Conservation (phyloP, 2,329 filamentous ascomycete species). For the Xylariaceae sp. region DNA sequence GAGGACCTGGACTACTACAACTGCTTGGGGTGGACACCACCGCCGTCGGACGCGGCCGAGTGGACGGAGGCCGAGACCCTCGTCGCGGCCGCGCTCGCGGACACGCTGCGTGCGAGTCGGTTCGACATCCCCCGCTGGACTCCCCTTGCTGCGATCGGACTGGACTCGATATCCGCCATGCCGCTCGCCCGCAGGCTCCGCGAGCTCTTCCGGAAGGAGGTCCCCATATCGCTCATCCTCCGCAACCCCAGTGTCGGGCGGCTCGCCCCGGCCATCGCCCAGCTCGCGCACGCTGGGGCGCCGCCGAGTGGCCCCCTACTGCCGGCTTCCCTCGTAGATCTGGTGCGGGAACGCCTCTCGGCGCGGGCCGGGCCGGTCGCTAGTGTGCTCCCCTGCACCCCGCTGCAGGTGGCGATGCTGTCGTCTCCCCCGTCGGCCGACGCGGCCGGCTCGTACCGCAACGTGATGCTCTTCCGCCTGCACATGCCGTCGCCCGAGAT, state of each 20-base stretch:
- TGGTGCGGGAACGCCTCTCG: constrained; percentile 26
- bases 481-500: constrained; percentile 42
- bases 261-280: constrained; percentile 36
- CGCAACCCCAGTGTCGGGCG: constrained; percentile 58
- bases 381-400: constrained; percentile 70
- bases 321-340: constrained; percentile 18
- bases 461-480: constrained; percentile 60
- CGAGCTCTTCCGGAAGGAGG: constrained; percentile 31
- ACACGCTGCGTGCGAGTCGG: constrained; percentile 37
- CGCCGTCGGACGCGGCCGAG: constrained; percentile 23
- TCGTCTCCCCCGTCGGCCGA: constrained; percentile 35
- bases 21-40: no score
- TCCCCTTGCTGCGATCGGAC: constrained; percentile 68
- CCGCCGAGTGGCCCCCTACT: constrained; percentile 6
- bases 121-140: constrained; percentile 52
- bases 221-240: constrained; percentile 65
- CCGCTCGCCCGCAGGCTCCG: constrained; percentile 53
- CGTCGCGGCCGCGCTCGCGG: constrained; percentile 48
- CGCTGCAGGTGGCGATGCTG: constrained; percentile 83
- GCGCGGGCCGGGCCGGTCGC: constrained; percentile 31
- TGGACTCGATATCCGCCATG: constrained; percentile 82
- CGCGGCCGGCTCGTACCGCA: constrained; percentile 56
- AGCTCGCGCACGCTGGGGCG: background rate
- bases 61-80: constrained; percentile 49
- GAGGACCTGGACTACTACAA: constrained; percentile 34